phyloP scores from a whole-genome alignment of 371 early-diverging fungal genomes.

The Rhizopus arrhizus region DNA sequence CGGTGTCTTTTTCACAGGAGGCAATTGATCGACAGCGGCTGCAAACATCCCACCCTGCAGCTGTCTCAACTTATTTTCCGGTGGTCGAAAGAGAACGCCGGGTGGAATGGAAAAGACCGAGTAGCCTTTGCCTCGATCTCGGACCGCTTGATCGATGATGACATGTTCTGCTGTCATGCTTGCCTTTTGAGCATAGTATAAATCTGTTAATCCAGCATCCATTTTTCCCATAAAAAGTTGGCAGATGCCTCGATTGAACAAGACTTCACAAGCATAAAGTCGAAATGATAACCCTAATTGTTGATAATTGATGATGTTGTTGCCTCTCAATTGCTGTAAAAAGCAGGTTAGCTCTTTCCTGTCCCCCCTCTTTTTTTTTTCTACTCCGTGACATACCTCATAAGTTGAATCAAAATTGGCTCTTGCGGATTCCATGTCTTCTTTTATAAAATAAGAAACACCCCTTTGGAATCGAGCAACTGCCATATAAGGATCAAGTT shows the following conservation, averaged over 20 bases:
- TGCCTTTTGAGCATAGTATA: constrained; percentile 71
- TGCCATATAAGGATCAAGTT: constrained; percentile 85
- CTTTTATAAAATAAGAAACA: constrained; percentile 72
- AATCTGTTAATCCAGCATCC: constrained; percentile 74
- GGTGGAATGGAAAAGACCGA: constrained; percentile 80
- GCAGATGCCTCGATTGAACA: constrained; percentile 89
- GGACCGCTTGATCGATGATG: constrained; percentile 74
- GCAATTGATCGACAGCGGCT: constrained; percentile 24
- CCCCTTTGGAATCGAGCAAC: constrained; percentile 93
- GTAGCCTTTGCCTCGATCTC: constrained; percentile 70
- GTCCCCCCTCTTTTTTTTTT: background rate
- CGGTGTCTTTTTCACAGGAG: constrained; percentile 10
- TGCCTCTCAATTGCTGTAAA: constrained; percentile 77
- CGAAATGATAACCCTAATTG: constrained; percentile 90
- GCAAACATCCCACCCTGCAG: constrained; percentile 37
- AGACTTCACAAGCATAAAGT: constrained; percentile 84
- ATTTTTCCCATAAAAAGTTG: constrained; percentile 76
- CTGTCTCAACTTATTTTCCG: constrained; percentile 65
- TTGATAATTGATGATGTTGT: constrained; percentile 89
- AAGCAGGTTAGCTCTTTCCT: background rate
- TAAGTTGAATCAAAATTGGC: constrained; percentile 75
- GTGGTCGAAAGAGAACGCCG: constrained; percentile 81
- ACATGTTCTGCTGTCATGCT: constrained; percentile 74
- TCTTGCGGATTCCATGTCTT: constrained; percentile 65
- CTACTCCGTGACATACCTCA: constrained; percentile 24